Evolutionary conservation across 345 rosid species (phyloP), one percentile per base, ranked within the genome.

Genomic region (Aegle marmelos): DNA sequence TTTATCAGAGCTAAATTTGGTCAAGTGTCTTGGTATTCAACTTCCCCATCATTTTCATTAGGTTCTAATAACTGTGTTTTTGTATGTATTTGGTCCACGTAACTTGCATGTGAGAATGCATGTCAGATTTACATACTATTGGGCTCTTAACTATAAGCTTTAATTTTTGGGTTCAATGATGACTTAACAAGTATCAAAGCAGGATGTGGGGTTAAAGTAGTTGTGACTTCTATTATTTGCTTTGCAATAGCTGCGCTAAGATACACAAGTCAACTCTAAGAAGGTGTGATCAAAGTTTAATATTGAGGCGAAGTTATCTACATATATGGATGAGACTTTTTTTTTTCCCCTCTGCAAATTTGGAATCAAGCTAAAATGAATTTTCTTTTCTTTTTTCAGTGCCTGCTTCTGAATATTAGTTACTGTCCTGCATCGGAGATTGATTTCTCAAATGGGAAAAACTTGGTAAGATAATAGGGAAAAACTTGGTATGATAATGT

Each of bases 401-500:
- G 99, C 84, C 94, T 93, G 41, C 94, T 96, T 83, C 82, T 96
- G 89, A 96, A 96, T 87, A 89, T 96, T 86, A 94, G 94, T 81
- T 94, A 91, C 79, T 96, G 99, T 73, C 94, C 97, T 71, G 86
- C 97, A 70, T 89, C 98, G 70, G 99, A 96, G 89, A 72, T 81
- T 66, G 82, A 82, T 70, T 82, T 82, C 25, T 89, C 94, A 69
- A 72, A 75, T 4, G 97, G 95, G 63, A 87, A 90, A 85, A 86
- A 85, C 54, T 86, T 96, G 97, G 99, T 94, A 86, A 87, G 72
- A 77, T 56, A 36, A 36, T 6, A 34, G 97, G 94, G 62, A 87
- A 90, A 85, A 86, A 86, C 54, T 86, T 96, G 97, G 99, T 94
- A 86, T 86, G 73, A 77, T 50, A 57, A 78, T n/a, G 57, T 72